phyloP scores from a whole-genome alignment of 225 moss, liverwort and hornwort species.

The Ulota crispa region DNA sequence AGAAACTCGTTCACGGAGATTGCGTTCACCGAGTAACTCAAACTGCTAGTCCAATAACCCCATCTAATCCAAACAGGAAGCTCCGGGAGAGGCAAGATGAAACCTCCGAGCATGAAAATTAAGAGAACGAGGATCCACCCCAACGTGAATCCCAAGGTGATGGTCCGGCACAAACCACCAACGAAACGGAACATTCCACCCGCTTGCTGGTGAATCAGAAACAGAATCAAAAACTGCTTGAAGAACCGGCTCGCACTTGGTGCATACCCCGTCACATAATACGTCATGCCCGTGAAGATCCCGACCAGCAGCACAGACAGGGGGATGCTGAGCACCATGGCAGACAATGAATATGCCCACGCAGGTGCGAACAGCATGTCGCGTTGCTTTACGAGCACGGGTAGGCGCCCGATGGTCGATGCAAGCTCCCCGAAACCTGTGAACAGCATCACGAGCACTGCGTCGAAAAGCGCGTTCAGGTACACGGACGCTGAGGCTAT shows the following conservation, averaged over 20 bases:
- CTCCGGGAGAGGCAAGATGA: slow-evolving; percentile 47
- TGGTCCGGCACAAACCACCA: slow-evolving; percentile 51
- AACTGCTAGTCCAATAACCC: slow-evolving; percentile 71
- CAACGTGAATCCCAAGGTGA: slow-evolving; percentile 54
- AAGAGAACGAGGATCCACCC: slow-evolving; percentile 51
- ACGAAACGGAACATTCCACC: slow-evolving; percentile 63
- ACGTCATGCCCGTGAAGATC: slow-evolving; percentile 57
- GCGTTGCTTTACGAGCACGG: slow-evolving; percentile 69
- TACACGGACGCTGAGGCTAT: slow-evolving; percentile 51
- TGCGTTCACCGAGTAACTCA: slow-evolving; percentile 55
- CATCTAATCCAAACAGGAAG: slow-evolving; percentile 77
- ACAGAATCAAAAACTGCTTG: slow-evolving; percentile 49
- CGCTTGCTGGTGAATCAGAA: slow-evolving; percentile 54
- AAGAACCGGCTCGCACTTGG: slow-evolving; percentile 63
- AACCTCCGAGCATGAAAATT: slow-evolving; percentile 61
- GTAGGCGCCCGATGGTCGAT: slow-evolving; percentile 59
- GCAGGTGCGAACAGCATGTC: slow-evolving; percentile 80
- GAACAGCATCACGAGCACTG: slow-evolving; percentile 63
- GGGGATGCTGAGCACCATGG: slow-evolving; percentile 60
- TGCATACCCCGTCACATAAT: slow-evolving; percentile 71
- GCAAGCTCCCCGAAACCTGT: slow-evolving; percentile 78
- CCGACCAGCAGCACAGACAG: slow-evolving; percentile 46
- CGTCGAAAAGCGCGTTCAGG: slow-evolving; percentile 66
- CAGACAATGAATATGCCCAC: slow-evolving; percentile 66
- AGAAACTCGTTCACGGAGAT: slow-evolving; percentile 60